Conservation (phyloP, 129 eudicot genomes). For the Sambucus nigra region DNA sequence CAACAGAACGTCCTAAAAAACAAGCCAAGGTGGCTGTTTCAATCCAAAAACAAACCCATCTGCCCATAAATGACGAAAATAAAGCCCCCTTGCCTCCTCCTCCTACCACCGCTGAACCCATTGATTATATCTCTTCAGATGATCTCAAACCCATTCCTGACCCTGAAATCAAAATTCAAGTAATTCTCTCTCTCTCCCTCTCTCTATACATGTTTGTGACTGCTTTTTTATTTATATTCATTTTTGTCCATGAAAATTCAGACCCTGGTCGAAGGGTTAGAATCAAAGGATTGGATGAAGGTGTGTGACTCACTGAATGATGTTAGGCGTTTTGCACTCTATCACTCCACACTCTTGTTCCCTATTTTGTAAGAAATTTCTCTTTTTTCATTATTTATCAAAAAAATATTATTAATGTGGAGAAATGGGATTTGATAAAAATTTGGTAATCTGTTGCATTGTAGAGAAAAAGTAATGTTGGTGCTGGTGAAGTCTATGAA, state of each 20-base stretch:
- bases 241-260: constrained; percentile 12
- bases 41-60: constrained; percentile 19
- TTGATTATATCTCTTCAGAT: constrained; percentile 73
- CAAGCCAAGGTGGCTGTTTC: constrained; percentile 31
- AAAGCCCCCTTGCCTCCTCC: constrained; percentile 30
- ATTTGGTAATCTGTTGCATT: background rate
- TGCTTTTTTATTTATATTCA: background rate
- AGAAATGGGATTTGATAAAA: constrained; percentile 5
- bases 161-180: constrained; percentile 49
- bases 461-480: constrained; percentile 77
- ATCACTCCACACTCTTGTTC: constrained; percentile 52
- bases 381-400: background rate
- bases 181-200: constrained; percentile 3
- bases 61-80: constrained; percentile 48
- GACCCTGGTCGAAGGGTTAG: constrained; percentile 75
- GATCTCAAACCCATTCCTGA: constrained; percentile 49
- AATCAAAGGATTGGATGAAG: constrained; percentile 90
- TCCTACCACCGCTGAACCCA: constrained; percentile 28
- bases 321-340: constrained; percentile 68
- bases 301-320: constrained; percentile 77
- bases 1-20: constrained; percentile 56
- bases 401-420: background rate
- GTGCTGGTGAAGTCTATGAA: constrained; percentile 80
- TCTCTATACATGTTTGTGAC: background rate
- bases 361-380: constrained; percentile 51